Evolutionary conservation across 495 filamentous ascomycete species (phyloP), one percentile per base, ranked within the genome.

Genomic region (Aspergillus baeticus): DNA sequence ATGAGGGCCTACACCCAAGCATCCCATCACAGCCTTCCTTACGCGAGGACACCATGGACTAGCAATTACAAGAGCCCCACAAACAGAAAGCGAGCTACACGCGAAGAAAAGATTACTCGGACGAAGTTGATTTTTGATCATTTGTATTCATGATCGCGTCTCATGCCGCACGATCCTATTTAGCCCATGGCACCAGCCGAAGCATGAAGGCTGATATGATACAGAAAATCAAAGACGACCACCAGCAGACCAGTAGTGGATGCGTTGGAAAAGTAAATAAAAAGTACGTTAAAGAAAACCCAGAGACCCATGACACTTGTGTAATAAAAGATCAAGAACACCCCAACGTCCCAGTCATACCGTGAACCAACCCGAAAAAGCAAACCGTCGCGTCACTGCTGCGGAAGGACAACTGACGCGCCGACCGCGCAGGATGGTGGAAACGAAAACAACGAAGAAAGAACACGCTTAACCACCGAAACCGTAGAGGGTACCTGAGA

Each of bases 401-500:
- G 61, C 61, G 65, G 68, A 64, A 63, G 65, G 62, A 58, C 57
- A 64, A 65, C 51, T 43, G 61, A 70, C 68, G 68, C 68, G 68
- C 60, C 66, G 68, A 71, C 63, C 68, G 66, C 66, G 62, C 63
- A 67, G 66, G 66, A 66, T 63, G 67, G 66, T 60, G 57, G 53
- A 63, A 64, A 60, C 55, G 51, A 65, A 69, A 64, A 63, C 20
- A 52, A 52, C 48, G 61, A 49, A 56, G 69, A 63, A 68, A 67
- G 68, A 68, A 55, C 65, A 67, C 63, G 72, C 72, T 87, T 92
- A 98, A 84, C 93, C 93, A 88, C 93, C 93, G 86, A 98, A 98
- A 85, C 93, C 93, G 83, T 98, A 96, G 60, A 96, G 89, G 77
- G 91, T 96, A 66, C 78, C 74, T 77, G 59, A 48, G 52, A 51